Evolutionary conservation across 1,284 basidiomycete species (phyloP).

Genomic region (Rhodotorula sp.): DNA sequence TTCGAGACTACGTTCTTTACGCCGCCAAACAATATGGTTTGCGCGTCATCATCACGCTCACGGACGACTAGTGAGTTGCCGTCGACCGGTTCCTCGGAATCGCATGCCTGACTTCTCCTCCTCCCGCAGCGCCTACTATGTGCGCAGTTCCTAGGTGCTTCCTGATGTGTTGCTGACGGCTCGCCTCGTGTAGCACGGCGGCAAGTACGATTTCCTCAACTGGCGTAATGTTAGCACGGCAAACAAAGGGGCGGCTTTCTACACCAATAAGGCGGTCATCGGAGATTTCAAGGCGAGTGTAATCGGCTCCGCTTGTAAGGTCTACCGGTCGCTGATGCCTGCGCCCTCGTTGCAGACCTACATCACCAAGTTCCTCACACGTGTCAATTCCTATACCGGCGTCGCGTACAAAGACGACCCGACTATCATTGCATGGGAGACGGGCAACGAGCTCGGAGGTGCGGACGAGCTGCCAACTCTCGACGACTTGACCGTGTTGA

Average conservation of each 20-base stretch:
- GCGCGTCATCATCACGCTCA: slow-evolving; percentile 25
- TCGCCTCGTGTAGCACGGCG: slow-evolving; percentile 5
- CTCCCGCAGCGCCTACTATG: background rate
- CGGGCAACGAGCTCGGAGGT: slow-evolving; percentile 48
- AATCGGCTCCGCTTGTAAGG: background rate
- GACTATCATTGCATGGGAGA: slow-evolving; percentile 40
- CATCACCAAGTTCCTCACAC: slow-evolving; percentile 10
- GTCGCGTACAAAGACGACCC: slow-evolving; percentile 33
- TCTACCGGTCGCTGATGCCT: background rate
- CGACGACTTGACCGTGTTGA: no score
- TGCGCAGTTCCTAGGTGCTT: background rate
- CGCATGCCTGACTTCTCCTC: background rate
- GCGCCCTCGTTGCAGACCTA: slow-evolving; percentile 5
- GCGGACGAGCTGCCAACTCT: no score
- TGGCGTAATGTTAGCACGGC: background rate
- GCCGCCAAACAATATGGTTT: slow-evolving; percentile 28
- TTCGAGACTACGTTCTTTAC: slow-evolving; percentile 24
- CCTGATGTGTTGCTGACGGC: background rate
- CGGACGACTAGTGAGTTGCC: slow-evolving; percentile 15
- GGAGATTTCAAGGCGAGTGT: background rate
- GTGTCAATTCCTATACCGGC: slow-evolving; percentile 35
- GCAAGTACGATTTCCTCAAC: slow-evolving; percentile 27
- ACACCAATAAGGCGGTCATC: slow-evolving; percentile 5
- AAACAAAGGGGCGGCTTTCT: slow-evolving; percentile 1
- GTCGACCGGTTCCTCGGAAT: background rate